Conservation (phyloP, 345 rosid genomes). For the Syzygium aromaticum region DNA sequence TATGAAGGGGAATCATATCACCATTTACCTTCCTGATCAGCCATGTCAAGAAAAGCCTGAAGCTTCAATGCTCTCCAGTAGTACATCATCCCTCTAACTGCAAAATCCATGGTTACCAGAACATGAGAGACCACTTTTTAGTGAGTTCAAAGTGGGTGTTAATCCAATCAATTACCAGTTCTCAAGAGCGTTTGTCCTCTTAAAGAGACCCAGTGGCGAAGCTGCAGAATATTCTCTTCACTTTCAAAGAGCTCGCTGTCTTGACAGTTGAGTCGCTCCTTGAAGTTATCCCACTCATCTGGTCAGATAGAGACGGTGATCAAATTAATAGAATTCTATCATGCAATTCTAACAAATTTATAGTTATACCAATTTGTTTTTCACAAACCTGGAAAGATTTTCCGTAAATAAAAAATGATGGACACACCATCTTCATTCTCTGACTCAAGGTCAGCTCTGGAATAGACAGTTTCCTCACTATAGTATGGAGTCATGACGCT, state of each 20-base stretch:
- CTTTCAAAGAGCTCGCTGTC: conserved; percentile 70
- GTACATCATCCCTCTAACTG: conserved; percentile 99
- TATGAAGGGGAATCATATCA: background rate
- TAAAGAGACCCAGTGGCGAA: conserved; percentile 95
- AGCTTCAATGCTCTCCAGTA: conserved; percentile 94
- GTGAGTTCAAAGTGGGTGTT: background rate
- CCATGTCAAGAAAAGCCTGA: conserved; percentile 99
- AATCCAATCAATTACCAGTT: conserved; percentile 51
- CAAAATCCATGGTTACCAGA: conserved; percentile 4
- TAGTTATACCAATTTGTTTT: background rate
- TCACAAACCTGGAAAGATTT: conserved; percentile 78
- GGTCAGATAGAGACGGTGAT: background rate
- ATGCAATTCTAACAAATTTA: background rate
- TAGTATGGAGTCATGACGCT: conserved; percentile 97
- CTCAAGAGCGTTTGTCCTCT: conserved; percentile 95
- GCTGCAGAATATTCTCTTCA: conserved; percentile 92
- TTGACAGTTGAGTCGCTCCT: conserved; percentile 71
- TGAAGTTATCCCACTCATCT: conserved; percentile 98
- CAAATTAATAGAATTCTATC: background rate
- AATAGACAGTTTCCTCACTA: conserved; percentile 94
- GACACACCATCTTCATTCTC: conserved; percentile 99
- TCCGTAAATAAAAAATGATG: conserved; percentile 87
- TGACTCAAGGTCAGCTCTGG: conserved; percentile 80
- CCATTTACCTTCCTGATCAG: conserved; percentile 57
- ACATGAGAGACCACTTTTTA: background rate